Evolutionary conservation across 2,329 filamentous ascomycete species (phyloP), one percentile per base, ranked within the genome.

Genomic region (Fusarium sp.): DNA sequence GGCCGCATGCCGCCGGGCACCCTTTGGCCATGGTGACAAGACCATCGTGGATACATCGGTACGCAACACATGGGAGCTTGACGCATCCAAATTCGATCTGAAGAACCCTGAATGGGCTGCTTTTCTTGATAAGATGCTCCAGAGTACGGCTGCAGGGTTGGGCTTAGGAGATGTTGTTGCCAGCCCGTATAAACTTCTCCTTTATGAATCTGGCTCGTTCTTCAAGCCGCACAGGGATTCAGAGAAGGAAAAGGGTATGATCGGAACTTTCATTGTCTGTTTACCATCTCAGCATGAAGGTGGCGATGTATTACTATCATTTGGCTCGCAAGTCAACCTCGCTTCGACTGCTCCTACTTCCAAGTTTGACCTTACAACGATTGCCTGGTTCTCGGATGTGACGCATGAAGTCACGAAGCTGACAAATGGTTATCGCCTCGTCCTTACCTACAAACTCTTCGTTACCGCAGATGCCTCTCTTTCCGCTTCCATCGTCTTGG

Each of bases 361-460:
- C 13, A 46, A 47, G 29, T 70, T 65, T 47, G 67, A 70, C 12
- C 40, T 71, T 10, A 46, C 56, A 8, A 11, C 59, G 8, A 67
- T 71, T 6, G 54, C 69, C 11, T 70, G 46, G 63, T 67, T 56
- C 61, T 65, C 67, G 16, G 54, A 71, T 43, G 54, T 61, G 29
- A 62, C 57, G 1, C 51, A 68, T 24, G 25, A 68, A 38, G 38
- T 58, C 12, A 51, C 34, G 8, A 24, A 55, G 49, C 30, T 62
- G 18, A 60, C 18, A 44, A 65, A 53, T 30, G 69, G 67, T 4
- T 43, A 68, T 41, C 59, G 67, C 3, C 53, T 70, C n/a, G 48
- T 71, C 3, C 63, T 71, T n/a, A 58, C 57, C n/a, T 70, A 65
- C 53, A 66, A 67, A 20, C 13, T 67, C 11, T 70, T 65, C 15